phyloP scores from a whole-genome alignment of 1,284 basidiomycete species.

The Ustilago tritici region DNA sequence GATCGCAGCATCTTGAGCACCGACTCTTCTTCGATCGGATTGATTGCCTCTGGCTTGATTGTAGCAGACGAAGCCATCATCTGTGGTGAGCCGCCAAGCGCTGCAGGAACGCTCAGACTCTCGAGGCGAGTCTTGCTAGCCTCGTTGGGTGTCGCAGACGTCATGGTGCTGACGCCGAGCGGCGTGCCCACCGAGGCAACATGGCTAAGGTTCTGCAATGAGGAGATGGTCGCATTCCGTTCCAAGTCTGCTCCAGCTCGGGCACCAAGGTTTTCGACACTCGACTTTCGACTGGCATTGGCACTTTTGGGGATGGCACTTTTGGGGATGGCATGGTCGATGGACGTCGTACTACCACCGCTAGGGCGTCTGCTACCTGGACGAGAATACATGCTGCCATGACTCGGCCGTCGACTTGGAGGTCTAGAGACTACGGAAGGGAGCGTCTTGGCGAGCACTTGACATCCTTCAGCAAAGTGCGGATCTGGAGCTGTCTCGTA shows the following conservation, averaged over 20 bases:
- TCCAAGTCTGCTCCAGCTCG: conserved; percentile 7
- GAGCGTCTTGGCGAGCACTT: conserved; percentile 47
- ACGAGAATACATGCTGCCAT: conserved; percentile 31
- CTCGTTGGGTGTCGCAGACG: conserved; percentile 34
- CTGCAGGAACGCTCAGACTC: conserved; percentile 15
- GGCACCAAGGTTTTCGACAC: conserved; percentile 19
- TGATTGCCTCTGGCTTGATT: conserved; percentile 35
- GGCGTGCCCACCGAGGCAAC: conserved; percentile 43
- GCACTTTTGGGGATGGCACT: conserved; percentile 7
- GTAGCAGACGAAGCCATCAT: conserved; percentile 35
- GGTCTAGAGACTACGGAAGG: conserved; percentile 45
- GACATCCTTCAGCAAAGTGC: conserved; percentile 50
- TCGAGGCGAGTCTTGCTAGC: conserved; percentile 22
- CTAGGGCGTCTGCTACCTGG: conserved; percentile 37
- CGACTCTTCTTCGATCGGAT: conserved; percentile 41
- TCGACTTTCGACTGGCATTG: conserved; percentile 32
- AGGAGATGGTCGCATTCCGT: background rate
- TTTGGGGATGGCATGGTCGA: conserved; percentile 14
- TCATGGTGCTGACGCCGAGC: conserved; percentile 49
- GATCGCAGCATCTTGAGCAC: conserved; percentile 36
- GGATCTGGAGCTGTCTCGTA: conserved; percentile 61
- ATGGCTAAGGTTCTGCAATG: conserved; percentile 28
- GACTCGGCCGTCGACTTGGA: conserved; percentile 39
- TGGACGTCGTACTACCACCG: conserved; percentile 26
- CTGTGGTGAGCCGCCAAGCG: conserved; percentile 32